Base-by-base conservation (phyloP, 2,329 filamentous ascomycete genomes). In the Botrytis cinerea region DNA sequence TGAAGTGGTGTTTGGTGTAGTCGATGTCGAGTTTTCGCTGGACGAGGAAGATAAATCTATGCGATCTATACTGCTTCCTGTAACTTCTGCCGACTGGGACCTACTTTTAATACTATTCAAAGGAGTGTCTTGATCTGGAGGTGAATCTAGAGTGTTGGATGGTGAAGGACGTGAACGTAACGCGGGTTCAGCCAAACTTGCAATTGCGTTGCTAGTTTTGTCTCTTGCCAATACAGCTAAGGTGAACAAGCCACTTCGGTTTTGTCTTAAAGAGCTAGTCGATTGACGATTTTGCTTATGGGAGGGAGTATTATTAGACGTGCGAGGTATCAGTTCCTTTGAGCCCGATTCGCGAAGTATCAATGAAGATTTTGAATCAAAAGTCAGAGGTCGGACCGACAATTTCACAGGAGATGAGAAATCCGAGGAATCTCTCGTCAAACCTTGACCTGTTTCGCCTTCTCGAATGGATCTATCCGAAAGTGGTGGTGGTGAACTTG, bases 221-320 rank as follows among this genome's bases (percentile, higher is more conserved):
- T 81, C 79, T n/a, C 77, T 78, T 63, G 80, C 79, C 70, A 81
- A 76, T 62, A 77, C 75, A 54, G 79, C 79, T 28, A 81, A 75
- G 28, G 75, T 79, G 61, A 80, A 78, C 25, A 81, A 51, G 32
- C 75, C 76, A 28, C 75, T 64, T 57, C 79, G 77, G 72, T 77
- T 80, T 59, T 73, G 74, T 54, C 75, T 79, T 3, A 73, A 71
- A 16, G 76, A 77, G 54, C 66, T 77, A 61, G 76, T 76, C 32
- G 79, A 78, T 69, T 79, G 79, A 35, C 77, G 80, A 68, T 80
- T 76, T 45, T 66, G 70, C 63, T 59, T 72, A 43, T 57, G 54
- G 45, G 61, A 57, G 20, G 43, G 4, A 35, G 46, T 25, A 67
- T 59, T 59, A 72, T 43, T 67, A 67, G 75, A 59, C 54, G 66